Evolutionary conservation across 2,329 filamentous ascomycete genomes (phyloP).

Genomic region (Trichoderma atroviride): DNA sequence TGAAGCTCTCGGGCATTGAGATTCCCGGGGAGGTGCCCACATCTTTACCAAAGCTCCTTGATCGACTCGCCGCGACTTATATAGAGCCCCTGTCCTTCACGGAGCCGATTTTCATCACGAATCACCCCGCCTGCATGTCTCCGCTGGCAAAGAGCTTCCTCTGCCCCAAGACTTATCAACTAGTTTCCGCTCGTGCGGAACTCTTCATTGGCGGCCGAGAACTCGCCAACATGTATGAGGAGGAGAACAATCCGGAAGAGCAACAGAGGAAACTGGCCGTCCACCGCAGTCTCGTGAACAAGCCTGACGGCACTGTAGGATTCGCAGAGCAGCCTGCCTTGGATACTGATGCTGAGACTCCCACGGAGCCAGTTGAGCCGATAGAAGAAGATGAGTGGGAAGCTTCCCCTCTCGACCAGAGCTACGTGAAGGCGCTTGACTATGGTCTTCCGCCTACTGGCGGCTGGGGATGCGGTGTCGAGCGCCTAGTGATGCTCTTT

Average conservation of each 20-base stretch:
- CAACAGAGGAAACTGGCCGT: constrained; percentile 80
- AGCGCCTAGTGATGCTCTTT: constrained; percentile 90
- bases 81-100: constrained; percentile 74
- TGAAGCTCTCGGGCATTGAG: constrained; percentile 62
- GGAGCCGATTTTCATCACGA: constrained; percentile 78
- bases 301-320: constrained; percentile 38
- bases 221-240: constrained; percentile 95
- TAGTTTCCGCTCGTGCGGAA: constrained; percentile 80
- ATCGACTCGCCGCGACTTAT: constrained; percentile 74
- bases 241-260: constrained; percentile 89
- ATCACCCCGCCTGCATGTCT: constrained; percentile 89
- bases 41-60: constrained; percentile 71
- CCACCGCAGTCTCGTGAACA: constrained; percentile 48
- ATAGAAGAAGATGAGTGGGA: constrained; percentile 48
- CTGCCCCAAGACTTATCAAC: constrained; percentile 68
- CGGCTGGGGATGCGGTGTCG: constrained; percentile 93
- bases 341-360: constrained; percentile 24
- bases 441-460: constrained; percentile 93
- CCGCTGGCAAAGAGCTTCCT: constrained; percentile 86
- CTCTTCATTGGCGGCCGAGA: constrained; percentile 81
- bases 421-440: constrained; percentile 81
- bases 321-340: constrained; percentile 46
- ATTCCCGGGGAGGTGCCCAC: constrained; percentile 65
- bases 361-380: constrained; percentile 8
- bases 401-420: constrained; percentile 66